A percentile compares a stretch with the other conserved stretches of the same genome.
These are phyloP conservation scores for Solanum neorickii DNA, from an alignment of 257 asterid species.

Conservation along the genomic window DNA sequence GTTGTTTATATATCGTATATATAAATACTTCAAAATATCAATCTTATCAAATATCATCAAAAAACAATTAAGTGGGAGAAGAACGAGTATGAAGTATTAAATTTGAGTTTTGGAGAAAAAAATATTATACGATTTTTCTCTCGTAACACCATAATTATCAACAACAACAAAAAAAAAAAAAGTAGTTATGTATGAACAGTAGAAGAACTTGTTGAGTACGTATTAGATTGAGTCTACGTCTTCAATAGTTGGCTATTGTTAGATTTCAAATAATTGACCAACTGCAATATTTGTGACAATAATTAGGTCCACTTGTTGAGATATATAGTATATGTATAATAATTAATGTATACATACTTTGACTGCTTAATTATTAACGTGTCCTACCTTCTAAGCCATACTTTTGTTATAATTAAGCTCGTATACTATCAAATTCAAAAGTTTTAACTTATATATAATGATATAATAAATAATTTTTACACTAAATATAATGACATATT, in stretches of 20 bases:
- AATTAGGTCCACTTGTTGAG: background rate
- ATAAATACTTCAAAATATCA: background rate
- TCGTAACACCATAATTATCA: background rate
- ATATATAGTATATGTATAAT: background rate
- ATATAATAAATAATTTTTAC: background rate
- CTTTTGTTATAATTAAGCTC: background rate
- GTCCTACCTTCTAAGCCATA: background rate
- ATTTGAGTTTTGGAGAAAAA: background rate
- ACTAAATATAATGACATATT: background rate
- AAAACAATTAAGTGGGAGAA: background rate
- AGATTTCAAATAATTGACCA: background rate
- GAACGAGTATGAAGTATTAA: background rate
- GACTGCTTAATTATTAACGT: background rate
- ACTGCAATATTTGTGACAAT: background rate
- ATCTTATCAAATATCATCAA: background rate
- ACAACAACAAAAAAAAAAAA: background rate
- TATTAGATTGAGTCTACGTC: background rate
- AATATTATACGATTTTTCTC: background rate
- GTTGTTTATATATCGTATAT: background rate
- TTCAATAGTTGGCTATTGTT: background rate
- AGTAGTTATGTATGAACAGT: background rate
- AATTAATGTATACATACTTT: background rate
- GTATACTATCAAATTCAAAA: background rate
- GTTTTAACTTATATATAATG: background rate
- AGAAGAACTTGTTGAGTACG: background rate